phyloP scores from a whole-genome alignment of 768 basidiomycete genomes.

The Suillus luteus region DNA sequence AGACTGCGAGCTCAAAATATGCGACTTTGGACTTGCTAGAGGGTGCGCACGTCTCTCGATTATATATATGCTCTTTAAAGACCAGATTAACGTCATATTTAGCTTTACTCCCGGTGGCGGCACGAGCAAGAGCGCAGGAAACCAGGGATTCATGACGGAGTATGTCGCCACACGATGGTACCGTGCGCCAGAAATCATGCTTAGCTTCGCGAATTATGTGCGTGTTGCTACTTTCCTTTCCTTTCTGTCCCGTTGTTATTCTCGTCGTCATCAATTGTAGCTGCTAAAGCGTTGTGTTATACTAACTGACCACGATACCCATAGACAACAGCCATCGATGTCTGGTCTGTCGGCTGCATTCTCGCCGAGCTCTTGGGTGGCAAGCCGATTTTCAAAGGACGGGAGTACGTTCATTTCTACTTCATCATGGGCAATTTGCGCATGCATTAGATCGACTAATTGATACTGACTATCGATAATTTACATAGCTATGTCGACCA shows the following conservation, averaged over 20 bases:
- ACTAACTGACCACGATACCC: slow-evolving; percentile 18
- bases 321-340: slow-evolving; percentile 90
- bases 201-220: slow-evolving; percentile 94
- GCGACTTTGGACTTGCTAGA: slow-evolving; percentile 96
- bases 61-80: background rate
- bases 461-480: slow-evolving; percentile 14
- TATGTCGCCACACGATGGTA: slow-evolving; percentile 99
- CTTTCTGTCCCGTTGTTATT: slow-evolving; percentile 3
- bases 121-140: slow-evolving; percentile 69
- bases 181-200: slow-evolving; percentile 97
- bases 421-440: background rate
- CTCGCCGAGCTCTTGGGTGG: slow-evolving; percentile 90
- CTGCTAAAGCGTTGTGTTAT: background rate
- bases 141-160: slow-evolving; percentile 98
- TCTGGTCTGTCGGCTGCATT: slow-evolving; percentile 97
- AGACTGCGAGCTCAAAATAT: slow-evolving; percentile 98
- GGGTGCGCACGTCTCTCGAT: slow-evolving; percentile 37
- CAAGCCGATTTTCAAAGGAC: slow-evolving; percentile 95
- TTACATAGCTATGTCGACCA: slow-evolving; percentile 89
- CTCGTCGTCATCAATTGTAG: background rate
- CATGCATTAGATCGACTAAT: background rate
- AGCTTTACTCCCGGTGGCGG: slow-evolving; percentile 80
- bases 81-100: background rate
- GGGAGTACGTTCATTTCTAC: slow-evolving; percentile 66
- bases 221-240: slow-evolving; percentile 29